Conservation (phyloP, 225 moss, liverwort and hornwort genomes). For the Rhytidiadelphus loreus region DNA sequence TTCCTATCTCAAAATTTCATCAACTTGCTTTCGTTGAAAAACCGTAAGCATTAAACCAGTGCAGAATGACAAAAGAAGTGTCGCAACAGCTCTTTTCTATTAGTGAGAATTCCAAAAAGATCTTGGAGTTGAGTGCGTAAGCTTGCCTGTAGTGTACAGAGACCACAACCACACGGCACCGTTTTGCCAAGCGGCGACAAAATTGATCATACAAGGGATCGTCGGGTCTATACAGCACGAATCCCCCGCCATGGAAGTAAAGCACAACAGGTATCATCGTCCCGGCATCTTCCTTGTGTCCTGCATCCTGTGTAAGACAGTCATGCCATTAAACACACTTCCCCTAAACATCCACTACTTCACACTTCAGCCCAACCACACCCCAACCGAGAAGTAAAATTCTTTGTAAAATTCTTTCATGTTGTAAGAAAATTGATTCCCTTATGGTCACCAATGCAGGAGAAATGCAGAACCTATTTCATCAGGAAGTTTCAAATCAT, state of each 20-base stretch:
- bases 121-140: not conserved
- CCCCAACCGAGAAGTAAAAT: not conserved
- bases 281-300: not conserved
- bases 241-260: conserved; percentile 71
- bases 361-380: not conserved
- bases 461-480: not conserved
- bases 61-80: not conserved
- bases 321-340: not conserved
- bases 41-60: not conserved
- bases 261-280: conserved; percentile 38
- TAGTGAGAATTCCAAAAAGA: not conserved
- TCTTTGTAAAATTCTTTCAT: not conserved
- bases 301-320: not conserved
- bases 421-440: not conserved
- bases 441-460: not conserved
- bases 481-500: not conserved
- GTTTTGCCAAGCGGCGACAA: conserved; percentile 33
- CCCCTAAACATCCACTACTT: not conserved
- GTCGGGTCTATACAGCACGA: conserved; percentile 24
- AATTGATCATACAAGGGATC: conserved; percentile 10
- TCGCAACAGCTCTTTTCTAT: not conserved
- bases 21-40: not conserved
- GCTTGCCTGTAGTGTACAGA: conserved; percentile 53
- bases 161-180: conserved; percentile 26
- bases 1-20: not conserved